Evolutionary conservation across 495 filamentous ascomycete species (phyloP), one percentile per base, ranked within the genome.

Genomic region (Mytilinidion resinicola): DNA sequence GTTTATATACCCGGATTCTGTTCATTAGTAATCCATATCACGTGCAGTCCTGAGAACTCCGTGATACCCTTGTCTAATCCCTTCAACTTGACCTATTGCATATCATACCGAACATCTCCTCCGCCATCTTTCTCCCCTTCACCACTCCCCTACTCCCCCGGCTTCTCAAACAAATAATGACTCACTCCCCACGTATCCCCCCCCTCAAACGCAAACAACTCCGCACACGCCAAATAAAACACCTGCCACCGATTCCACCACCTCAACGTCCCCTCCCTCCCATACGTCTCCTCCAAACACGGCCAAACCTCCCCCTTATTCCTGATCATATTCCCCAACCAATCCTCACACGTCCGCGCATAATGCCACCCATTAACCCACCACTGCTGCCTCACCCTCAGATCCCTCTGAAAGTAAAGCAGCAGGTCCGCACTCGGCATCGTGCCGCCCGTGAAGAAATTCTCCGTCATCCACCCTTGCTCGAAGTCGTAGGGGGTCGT

Each of bases 191-290:
- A 86, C 5, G 75, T 79, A 57, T 86, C 81, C 33, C 84, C 83
- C 9, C 76, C 78, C 20, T 80, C 76, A 48, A 73, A 84, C 19
- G 76, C 78, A 69, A 86, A 87, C 53, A 86, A 65, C 70, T 87
- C 84, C 50, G 81, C 80, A 64, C 81, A 85, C 42, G 82, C 83
- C 75, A 87, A 74, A 67, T 86, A 85, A 62, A 85, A 88, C 57
- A 85, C 77, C 73, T 84, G 77, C 85, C 83, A 87, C 59, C 83
- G 72, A 65, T 85, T 75, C 62, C 76, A 85, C 84, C 82, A 86
- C 60, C 74, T 78, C 46, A 64, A 61, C 9, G 76, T 75, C 25
- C 80, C 73, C 5, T 78, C 70, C 60, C 77, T 75, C 3, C 83
- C 82, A 66, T 85, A 85, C 33, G 81, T 73, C 59, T 83, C 78